Base-by-base conservation (phyloP, 2,329 filamentous ascomycete genomes). In the Rhytidhysteron rufulum region DNA sequence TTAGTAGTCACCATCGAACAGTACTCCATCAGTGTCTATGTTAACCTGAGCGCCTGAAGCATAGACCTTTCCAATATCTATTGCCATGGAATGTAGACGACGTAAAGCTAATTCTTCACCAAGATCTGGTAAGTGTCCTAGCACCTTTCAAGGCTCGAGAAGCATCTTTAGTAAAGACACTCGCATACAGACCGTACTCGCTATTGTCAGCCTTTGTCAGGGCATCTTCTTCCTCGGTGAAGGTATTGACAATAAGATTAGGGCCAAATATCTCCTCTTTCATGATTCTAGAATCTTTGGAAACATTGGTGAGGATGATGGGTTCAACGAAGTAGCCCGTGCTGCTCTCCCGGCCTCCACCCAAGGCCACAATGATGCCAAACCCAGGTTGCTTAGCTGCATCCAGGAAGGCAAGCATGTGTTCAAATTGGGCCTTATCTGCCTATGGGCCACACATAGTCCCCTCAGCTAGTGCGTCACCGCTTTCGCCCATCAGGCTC, bases 101-200 rank as follows among this genome's bases (percentile, higher is more conserved):
- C 53, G 49, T 8, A 72, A 51, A 3, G 69, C 67, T 21, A 72
- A 38, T 29, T 70, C 64, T 40, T 72, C 69, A 4, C 61, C 69
- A 13, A 67, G 54, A 34, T 72, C 69, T 0, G 69, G 69, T 3
- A 70, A 48, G 1, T 41, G 44, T 2, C 69, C 77, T n/a, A 82
- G 58, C 0, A 79, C 75, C 40, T 83, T 83, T 55, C 36, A 70
- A 33, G 4, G 67, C 62, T 16, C 60, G 52, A 35, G 57, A 52
- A 22, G 64, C 57, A 43, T 65, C 51, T 40, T 65, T 66, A 8
- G 87, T 93, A 72, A 90, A 93, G 66, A 91, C 86, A 44, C 87
- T 85, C 5, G 82, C 82, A 52, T 87, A 88, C 67, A 50, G 33
- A 10, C 47, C 48, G 20, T 46, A 51, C 16, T 37, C 18, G 8